Conservation (phyloP, 2,329 filamentous ascomycete species). For the Helotiales sp. region DNA sequence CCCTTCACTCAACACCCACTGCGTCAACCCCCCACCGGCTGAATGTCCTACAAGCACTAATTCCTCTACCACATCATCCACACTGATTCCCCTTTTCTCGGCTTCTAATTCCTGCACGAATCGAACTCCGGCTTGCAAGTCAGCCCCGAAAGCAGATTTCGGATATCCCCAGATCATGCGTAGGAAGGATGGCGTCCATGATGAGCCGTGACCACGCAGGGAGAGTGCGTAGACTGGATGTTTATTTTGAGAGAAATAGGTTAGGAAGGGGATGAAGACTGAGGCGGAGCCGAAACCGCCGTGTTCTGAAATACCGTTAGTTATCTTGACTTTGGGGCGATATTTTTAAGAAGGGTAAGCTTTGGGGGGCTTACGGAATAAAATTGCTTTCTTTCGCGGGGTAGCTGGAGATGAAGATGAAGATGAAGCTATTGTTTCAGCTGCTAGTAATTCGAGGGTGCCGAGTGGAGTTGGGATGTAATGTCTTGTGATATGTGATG, state of each 20-base stretch:
- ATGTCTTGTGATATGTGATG: constrained; percentile 40
- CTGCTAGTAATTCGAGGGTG: constrained; percentile 47
- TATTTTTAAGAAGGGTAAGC: background rate
- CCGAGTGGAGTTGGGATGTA: constrained; percentile 44
- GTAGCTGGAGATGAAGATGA: background rate
- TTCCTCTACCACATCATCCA: constrained; percentile 2
- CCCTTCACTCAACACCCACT: constrained; percentile 45
- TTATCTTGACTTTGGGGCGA: background rate
- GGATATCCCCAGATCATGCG: constrained; percentile 43
- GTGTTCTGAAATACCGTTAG: constrained; percentile 44
- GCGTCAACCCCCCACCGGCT: constrained; percentile 48
- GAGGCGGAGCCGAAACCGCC: constrained; percentile 48
- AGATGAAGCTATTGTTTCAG: constrained; percentile 28
- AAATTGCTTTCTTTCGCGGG: constrained; percentile 35
- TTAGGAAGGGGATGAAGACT: constrained; percentile 43
- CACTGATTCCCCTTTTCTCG: constrained; percentile 31
- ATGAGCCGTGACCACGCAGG: constrained; percentile 49
- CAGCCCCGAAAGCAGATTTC: constrained; percentile 22
- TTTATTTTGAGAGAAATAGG: constrained; percentile 45
- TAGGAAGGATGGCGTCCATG: constrained; percentile 47
- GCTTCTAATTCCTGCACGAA: constrained; percentile 13
- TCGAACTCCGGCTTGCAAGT: constrained; percentile 22
- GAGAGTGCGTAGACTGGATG: constrained; percentile 49
- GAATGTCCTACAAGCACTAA: constrained; percentile 47
- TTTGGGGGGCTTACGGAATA: constrained; percentile 41